Conservation (phyloP, 1,284 basidiomycete genomes). For the Irpex lacteus region DNA sequence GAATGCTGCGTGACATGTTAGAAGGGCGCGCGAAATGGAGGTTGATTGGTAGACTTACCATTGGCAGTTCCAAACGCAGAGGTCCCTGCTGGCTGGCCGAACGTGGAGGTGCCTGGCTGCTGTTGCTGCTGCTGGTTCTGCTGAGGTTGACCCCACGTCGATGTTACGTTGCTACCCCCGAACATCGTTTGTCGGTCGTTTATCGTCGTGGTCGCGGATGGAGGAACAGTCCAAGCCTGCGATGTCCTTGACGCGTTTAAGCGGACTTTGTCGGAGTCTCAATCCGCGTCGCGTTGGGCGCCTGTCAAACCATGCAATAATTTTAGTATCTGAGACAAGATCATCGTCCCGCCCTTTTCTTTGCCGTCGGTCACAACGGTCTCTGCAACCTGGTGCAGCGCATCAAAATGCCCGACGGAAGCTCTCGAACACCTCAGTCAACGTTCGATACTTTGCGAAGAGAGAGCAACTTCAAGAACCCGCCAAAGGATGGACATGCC, state of each 20-base stretch:
- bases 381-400: neutral
- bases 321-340: neutral
- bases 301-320: conserved; percentile 4
- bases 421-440: conserved; percentile 21
- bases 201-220: conserved; percentile 25
- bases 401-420: conserved; percentile 35
- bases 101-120: conserved; percentile 35
- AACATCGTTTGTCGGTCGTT: conserved; percentile 47
- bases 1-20: conserved; percentile 38
- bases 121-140: conserved; percentile 45
- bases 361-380: neutral
- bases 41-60: conserved; percentile 34
- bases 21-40: conserved; percentile 30
- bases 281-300: conserved; percentile 19
- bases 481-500: conserved; percentile 66
- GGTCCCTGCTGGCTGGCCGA: conserved; percentile 42
- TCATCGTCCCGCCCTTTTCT: neutral
- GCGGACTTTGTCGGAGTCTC: conserved; percentile 25
- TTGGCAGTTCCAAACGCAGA: conserved; percentile 39
- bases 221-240: conserved; percentile 10
- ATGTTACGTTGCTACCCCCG: conserved; percentile 44
- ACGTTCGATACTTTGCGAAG: conserved; percentile 87
- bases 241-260: conserved; percentile 17
- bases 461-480: conserved; percentile 81
- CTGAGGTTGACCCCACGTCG: conserved; percentile 64